Conservation (phyloP, 345 rosid species). For the Atalantia buxifolia region DNA sequence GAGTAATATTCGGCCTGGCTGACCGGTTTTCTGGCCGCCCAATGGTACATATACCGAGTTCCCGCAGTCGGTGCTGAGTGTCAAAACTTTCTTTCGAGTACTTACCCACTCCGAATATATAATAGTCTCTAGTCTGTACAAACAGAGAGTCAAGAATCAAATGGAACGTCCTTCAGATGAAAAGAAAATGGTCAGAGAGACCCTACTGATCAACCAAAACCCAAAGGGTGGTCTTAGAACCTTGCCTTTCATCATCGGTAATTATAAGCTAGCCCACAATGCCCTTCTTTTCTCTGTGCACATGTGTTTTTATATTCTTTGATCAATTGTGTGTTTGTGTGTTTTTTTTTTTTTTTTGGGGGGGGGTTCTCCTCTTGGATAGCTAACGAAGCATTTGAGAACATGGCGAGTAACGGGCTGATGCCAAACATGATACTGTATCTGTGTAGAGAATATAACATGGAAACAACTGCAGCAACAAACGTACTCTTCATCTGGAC, state of each 20-base stretch:
- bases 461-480: slow-evolving; percentile 42
- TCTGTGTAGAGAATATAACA: slow-evolving; percentile 44
- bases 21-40: too few species aligned
- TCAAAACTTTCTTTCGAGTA: too few species aligned
- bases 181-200: slow-evolving; percentile 21
- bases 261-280: too few species aligned
- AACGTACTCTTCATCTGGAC: slow-evolving; percentile 51
- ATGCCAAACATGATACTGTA: slow-evolving; percentile 59
- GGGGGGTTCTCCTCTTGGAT: background rate
- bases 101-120: too few species aligned
- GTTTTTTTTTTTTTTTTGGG: too few species aligned
- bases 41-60: too few species aligned
- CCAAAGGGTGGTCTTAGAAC: slow-evolving; percentile 45
- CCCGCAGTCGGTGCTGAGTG: too few species aligned
- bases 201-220: slow-evolving; percentile 20
- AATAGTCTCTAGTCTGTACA: too few species aligned
- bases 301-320: background rate
- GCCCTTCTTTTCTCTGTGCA: background rate
- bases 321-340: too few species aligned
- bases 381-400: slow-evolving; percentile 69
- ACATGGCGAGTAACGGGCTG: slow-evolving; percentile 51
- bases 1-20: too few species aligned
- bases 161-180: slow-evolving; percentile 15
- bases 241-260: slow-evolving; percentile 64
- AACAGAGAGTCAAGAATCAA: background rate